Percentiles rank a stretch among this genome's conserved stretches.
phyloP scores from a whole-genome alignment of 441 rosid genomes.

The Heliophila coronopifolia region DNA sequence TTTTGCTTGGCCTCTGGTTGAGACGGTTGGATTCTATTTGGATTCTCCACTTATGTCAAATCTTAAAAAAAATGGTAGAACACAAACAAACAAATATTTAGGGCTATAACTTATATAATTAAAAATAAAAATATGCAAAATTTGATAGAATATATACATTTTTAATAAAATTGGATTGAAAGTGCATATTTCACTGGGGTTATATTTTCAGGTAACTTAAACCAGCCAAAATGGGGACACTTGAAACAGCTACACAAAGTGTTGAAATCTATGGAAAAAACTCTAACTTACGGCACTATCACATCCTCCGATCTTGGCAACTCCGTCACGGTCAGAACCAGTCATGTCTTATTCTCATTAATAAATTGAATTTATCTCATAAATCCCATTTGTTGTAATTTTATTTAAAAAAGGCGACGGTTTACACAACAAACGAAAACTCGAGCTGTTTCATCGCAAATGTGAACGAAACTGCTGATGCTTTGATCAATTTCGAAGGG shows the following conservation, averaged over 20 bases:
- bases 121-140: not conserved
- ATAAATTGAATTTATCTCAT: not conserved
- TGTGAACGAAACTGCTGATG: conserved; percentile 32
- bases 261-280: conserved; percentile 42
- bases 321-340: too few species aligned
- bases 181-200: too few species aligned
- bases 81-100: too few species aligned
- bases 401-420: too few species aligned
- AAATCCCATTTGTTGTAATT: conserved; percentile 39
- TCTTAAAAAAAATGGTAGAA: too few species aligned
- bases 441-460: conserved; percentile 58
- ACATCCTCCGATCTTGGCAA: conserved; percentile 32
- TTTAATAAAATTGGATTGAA: not conserved
- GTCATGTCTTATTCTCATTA: conserved; percentile 22
- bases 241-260: conserved; percentile 47
- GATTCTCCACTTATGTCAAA: too few species aligned
- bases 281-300: conserved; percentile 43
- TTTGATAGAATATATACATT: too few species aligned
- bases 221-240: conserved; percentile 72
- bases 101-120: not conserved
- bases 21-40: too few species aligned
- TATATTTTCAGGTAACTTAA: conserved; percentile 42
- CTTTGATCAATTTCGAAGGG: conserved; percentile 31
- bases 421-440: conserved; percentile 32
- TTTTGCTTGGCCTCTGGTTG: too few species aligned